Conservation (phyloP, 345 rosid genomes). For the Passiflora organensis region DNA sequence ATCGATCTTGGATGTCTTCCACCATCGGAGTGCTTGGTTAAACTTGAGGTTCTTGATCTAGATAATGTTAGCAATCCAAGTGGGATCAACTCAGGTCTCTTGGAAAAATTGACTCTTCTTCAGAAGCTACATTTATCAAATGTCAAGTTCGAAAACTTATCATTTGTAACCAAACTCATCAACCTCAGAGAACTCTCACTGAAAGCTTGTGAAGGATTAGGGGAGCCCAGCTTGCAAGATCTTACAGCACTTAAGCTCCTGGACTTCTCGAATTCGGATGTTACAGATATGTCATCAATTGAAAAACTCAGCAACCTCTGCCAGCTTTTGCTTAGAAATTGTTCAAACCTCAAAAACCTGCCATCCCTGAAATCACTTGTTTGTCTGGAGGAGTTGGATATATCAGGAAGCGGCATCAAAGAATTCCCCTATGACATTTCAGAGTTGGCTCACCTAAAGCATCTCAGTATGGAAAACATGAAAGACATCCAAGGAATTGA, state of each 20-base stretch:
- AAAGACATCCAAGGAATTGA: constrained; percentile 9
- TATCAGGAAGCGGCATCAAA: constrained; percentile 21
- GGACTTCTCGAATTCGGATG: constrained; percentile 16
- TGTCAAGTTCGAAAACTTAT: neutral
- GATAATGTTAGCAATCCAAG: constrained; percentile 14
- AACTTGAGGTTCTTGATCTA: constrained; percentile 15
- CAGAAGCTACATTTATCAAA: constrained; percentile 18
- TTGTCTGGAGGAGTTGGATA: constrained; percentile 25
- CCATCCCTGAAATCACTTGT: constrained; percentile 13
- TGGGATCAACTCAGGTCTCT: constrained; percentile 7
- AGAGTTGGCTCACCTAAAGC: constrained; percentile 12
- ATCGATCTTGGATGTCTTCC: constrained; percentile 1
- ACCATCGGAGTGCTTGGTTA: neutral
- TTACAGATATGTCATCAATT: constrained; percentile 14
- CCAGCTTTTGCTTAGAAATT: constrained; percentile 18
- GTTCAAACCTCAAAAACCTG: constrained; percentile 12
- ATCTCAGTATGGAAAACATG: constrained; percentile 19
- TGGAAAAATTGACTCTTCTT: constrained; percentile 10
- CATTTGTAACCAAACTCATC: constrained; percentile 15
- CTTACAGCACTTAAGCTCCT: constrained; percentile 18
- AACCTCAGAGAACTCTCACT: constrained; percentile 21
- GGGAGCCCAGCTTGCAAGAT: neutral
- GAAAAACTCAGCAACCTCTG: constrained; percentile 11
- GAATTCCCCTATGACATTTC: constrained; percentile 14
- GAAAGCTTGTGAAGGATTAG: constrained; percentile 8